Evolutionary conservation across 2,329 filamentous ascomycete species (phyloP).

Genomic region (Neurospora sp.): DNA sequence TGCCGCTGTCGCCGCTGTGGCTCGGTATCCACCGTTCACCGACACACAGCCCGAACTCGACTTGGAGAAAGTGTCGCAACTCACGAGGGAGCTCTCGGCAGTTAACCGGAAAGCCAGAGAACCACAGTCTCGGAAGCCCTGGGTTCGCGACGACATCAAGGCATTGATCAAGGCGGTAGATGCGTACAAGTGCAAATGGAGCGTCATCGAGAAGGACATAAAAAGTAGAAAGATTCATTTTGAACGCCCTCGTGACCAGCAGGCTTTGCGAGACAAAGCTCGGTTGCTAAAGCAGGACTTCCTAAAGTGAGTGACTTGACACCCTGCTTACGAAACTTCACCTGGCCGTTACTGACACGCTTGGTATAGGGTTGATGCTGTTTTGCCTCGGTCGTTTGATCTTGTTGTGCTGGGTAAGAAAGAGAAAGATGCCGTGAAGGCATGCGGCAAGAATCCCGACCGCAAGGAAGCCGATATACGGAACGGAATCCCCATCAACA

Average conservation of each 20-base stretch:
- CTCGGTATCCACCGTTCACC: slow-evolving; percentile 14
- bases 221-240: slow-evolving; percentile 26
- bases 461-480: slow-evolving; percentile 37
- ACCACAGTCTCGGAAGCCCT: slow-evolving; percentile 27
- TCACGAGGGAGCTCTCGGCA: slow-evolving; percentile 17
- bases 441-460: slow-evolving; percentile 37
- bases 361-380: slow-evolving; percentile 26
- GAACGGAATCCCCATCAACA: slow-evolving; percentile 30
- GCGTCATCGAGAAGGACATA: slow-evolving; percentile 24
- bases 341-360: slow-evolving; percentile 3
- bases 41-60: slow-evolving; percentile 15
- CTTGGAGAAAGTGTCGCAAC: slow-evolving; percentile 18
- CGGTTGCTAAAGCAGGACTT: slow-evolving; percentile 45
- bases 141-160: slow-evolving; percentile 32
- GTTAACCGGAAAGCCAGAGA: slow-evolving; percentile 22
- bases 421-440: slow-evolving; percentile 32
- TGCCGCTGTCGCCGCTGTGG: slow-evolving; percentile 3
- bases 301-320: slow-evolving; percentile 27
- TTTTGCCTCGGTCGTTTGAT: slow-evolving; percentile 40
- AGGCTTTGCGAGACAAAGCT: slow-evolving; percentile 49
- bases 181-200: slow-evolving; percentile 29
- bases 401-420: slow-evolving; percentile 39
- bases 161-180: slow-evolving; percentile 34
- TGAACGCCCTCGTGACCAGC: slow-evolving; percentile 38
- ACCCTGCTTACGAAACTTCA: neutral